Percentiles rank a stretch among this genome's conserved stretches.
phyloP scores from a whole-genome alignment of 1,139 yeast species.

The Eremothecium coryli region DNA sequence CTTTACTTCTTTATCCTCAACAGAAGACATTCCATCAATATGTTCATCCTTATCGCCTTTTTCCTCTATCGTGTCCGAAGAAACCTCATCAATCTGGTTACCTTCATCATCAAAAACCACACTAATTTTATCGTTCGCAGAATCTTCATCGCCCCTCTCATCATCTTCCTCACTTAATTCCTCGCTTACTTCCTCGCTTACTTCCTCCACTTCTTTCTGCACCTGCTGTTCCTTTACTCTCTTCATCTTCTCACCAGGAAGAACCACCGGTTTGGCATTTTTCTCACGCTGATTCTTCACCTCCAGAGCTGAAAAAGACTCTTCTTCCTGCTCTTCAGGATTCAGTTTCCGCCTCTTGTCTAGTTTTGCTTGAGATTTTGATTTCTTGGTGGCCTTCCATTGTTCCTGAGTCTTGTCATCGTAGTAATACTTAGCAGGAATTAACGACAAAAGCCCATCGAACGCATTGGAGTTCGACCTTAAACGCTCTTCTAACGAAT shows the following conservation, averaged over 20 bases:
- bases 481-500: constrained; percentile 55
- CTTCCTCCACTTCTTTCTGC: constrained; percentile 15
- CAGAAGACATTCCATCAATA: constrained; percentile 5
- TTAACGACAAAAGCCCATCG: constrained; percentile 79
- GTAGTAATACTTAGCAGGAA: constrained; percentile 89
- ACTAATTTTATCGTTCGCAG: constrained; percentile 29
- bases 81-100: constrained; percentile 39
- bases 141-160: constrained; percentile 32
- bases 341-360: constrained; percentile 67
- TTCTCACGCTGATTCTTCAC: constrained; percentile 48
- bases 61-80: constrained; percentile 8
- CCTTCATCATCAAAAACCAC: constrained; percentile 74
- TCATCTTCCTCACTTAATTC: constrained; percentile 12
- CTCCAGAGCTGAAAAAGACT: constrained; percentile 60
- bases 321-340: constrained; percentile 47
- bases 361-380: constrained; percentile 53
- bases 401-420: constrained; percentile 68
- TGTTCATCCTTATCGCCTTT: constrained; percentile 11
- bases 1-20: constrained; percentile 9
- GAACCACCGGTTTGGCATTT: constrained; percentile 48
- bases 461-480: constrained; percentile 80
- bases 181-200: constrained; percentile 7
- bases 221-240: constrained; percentile 6
- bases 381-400: constrained; percentile 78
- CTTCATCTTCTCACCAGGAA: constrained; percentile 39